Evolutionary conservation across 75 land plant genomes (phyloP).

Genomic region (Cupressus sempervirens): DNA sequence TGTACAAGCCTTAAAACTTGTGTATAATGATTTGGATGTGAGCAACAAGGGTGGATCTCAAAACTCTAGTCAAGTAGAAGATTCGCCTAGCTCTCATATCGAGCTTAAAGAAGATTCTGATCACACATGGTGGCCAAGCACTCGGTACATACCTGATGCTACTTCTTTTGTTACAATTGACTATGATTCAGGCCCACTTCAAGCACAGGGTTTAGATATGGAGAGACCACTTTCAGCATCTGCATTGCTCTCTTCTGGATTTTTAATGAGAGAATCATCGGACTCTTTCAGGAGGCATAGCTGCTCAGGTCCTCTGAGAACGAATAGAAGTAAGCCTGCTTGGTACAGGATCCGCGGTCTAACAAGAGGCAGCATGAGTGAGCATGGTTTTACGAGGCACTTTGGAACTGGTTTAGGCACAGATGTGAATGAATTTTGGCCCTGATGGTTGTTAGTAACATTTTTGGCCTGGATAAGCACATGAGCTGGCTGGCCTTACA

Average conservation of each 20-base stretch:
- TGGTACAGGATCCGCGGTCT: constrained; percentile 40
- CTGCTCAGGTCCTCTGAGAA: constrained; percentile 61
- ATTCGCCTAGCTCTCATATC: constrained; percentile 30
- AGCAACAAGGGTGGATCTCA: constrained; percentile 30
- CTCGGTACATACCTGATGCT: constrained; percentile 32
- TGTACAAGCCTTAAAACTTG: constrained; percentile 87
- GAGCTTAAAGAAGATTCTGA: constrained; percentile 43
- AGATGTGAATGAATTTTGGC: constrained; percentile 12
- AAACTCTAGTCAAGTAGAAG: constrained; percentile 42
- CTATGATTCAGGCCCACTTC: constrained; percentile 75
- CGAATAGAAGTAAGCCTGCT: constrained; percentile 28
- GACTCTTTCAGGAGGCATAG: constrained; percentile 32
- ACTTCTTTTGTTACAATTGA: constrained; percentile 76
- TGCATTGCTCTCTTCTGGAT: constrained; percentile 29
- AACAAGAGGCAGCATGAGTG: constrained; percentile 56
- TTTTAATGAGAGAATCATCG: constrained; percentile 18
- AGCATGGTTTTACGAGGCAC: constrained; percentile 45
- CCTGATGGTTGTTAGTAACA: neutral
- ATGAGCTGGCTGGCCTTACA: neutral
- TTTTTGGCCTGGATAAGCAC: constrained; percentile 3
- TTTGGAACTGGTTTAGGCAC: constrained; percentile 17
- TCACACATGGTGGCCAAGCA: constrained; percentile 42
- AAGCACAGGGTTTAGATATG: constrained; percentile 17
- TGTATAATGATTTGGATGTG: constrained; percentile 72
- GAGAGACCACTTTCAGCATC: constrained; percentile 56